Conservation (phyloP, 352 stramenopile genomes). For the Pythium brachiatum region DNA sequence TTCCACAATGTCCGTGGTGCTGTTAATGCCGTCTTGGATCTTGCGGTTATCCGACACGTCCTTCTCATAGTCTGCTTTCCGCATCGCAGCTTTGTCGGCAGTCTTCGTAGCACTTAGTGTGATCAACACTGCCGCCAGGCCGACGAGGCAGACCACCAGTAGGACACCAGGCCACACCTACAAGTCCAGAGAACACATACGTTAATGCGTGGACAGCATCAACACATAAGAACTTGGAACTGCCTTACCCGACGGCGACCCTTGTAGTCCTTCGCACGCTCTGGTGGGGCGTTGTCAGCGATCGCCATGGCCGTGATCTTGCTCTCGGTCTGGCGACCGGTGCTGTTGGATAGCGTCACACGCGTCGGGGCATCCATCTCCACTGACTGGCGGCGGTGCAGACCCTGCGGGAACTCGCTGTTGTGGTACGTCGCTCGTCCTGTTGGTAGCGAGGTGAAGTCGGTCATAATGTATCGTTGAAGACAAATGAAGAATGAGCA, state of each 20-base stretch:
- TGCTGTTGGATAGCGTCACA: conserved; percentile 4
- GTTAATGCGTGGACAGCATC: too few species aligned
- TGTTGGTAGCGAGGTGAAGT: too few species aligned
- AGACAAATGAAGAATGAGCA: too few species aligned
- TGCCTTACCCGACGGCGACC: conserved; percentile 61
- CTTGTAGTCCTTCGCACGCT: conserved; percentile 65
- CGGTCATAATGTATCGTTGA: too few species aligned
- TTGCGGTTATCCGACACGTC: conserved; percentile 18
- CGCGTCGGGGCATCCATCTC: conserved; percentile 7
- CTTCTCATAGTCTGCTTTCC: conserved; percentile 13
- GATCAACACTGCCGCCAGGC: conserved; percentile 40
- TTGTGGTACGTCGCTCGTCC: conserved; percentile 40
- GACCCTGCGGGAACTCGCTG: conserved; percentile 35
- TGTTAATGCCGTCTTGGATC: conserved; percentile 34
- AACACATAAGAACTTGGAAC: too few species aligned
- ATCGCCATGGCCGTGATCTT: conserved; percentile 52
- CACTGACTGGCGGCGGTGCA: conserved; percentile 15
- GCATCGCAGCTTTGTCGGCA: conserved; percentile 15
- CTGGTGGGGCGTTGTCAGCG: conserved; percentile 31
- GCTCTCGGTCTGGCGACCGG: conserved; percentile 52
- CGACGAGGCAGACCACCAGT: conserved; percentile 43
- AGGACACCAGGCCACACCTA: conserved; percentile 62
- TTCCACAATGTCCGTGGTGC: conserved; percentile 50
- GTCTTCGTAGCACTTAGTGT: conserved; percentile 44
- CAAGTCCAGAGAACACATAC: too few species aligned